phyloP scores from a whole-genome alignment of 371 early-diverging fungal genomes.

The Mucor irregularis region DNA sequence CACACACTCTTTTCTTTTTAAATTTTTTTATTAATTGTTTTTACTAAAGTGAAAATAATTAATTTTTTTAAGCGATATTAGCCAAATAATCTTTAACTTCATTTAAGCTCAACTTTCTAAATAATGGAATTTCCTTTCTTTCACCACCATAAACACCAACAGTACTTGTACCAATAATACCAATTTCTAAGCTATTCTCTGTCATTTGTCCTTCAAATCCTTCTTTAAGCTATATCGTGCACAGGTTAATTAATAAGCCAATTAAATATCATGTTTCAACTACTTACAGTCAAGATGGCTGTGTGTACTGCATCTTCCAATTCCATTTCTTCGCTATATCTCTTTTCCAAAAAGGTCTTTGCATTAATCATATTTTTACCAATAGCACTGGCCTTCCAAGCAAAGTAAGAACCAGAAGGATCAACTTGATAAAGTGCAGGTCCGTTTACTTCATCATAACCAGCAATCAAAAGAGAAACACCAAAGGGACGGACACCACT shows the following conservation, averaged over 20 bases:
- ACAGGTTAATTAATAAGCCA: neutral
- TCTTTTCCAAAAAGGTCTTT: conserved; percentile 97
- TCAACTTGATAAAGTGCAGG: conserved; percentile 97
- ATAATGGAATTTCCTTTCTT: conserved; percentile 60
- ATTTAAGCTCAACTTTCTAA: conserved; percentile 71
- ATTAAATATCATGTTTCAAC: neutral
- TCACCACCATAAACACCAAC: conserved; percentile 62
- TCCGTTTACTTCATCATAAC: conserved; percentile 87
- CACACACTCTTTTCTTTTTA: neutral
- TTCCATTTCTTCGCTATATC: conserved; percentile 92
- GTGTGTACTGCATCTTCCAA: conserved; percentile 98
- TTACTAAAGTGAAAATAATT: too few relatives aligned
- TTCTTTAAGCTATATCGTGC: conserved; percentile 78
- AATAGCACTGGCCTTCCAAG: conserved; percentile 98
- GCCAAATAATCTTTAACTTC: conserved; percentile 96
- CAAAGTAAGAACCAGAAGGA: conserved; percentile 97
- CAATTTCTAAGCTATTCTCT: conserved; percentile 93
- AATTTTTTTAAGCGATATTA: conserved; percentile 74
- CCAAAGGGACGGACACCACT: conserved; percentile 99
- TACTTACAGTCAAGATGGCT: conserved; percentile 84
- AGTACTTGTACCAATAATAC: conserved; percentile 74
- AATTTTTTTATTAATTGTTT: neutral
- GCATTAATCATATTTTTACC: conserved; percentile 99
- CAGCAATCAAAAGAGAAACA: conserved; percentile 96
- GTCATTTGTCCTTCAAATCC: conserved; percentile 97